Base-by-base conservation (phyloP, 2,329 filamentous ascomycete species). In the Penicillium frequentans region DNA sequence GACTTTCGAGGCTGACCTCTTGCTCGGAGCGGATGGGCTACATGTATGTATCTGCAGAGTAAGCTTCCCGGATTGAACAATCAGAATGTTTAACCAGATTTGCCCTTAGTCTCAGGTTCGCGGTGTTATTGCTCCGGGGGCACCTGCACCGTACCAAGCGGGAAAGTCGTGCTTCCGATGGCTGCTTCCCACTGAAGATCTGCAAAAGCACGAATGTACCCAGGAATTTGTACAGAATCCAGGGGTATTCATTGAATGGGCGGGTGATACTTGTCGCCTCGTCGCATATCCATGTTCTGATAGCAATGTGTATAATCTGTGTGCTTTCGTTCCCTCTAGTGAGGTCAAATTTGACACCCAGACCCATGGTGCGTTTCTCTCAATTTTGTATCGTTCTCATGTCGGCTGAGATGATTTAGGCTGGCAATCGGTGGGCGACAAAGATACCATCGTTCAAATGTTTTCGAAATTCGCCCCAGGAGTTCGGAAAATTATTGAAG, bases 281-380 rank as follows among this genome's bases (percentile, higher is more conserved):
- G 75, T 82, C 3, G 74, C 76, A 23, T 81, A 79, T 60, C 81
- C 77, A 0, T 81, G 78, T 19, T 71, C 71, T 0, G 69, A 79
- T 54, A 78, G 79, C 56, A 72, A 71, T 7, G 52, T 80, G 23
- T 64, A 81, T 52, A 82, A 82, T 56, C 76, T 69, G 73, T 81
- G 5, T 75, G 77, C 53, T 72, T 84, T 50, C 76, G 81, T 64
- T 75, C 82, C 8, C 70, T 80, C 43, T 29, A 73, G 70, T 1
- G 73, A 77, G 16, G 69, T 71, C 1, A 44, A 52, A 2, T 10
- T n/a, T 26, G 47, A 49, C 7, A 48, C 26, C 3, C 26, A 44
- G 78, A 77, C 55, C 33, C 58, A 65, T 29, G 49, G 62, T 65
- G 55, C 49, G 54, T 52, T 24, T 10, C 5, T 5, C 13, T 23